A percentile compares a stretch with the other conserved stretches of the same genome.
Conservation (phyloP, 1,284 basidiomycete species). For the Trametes polyzona region DNA sequence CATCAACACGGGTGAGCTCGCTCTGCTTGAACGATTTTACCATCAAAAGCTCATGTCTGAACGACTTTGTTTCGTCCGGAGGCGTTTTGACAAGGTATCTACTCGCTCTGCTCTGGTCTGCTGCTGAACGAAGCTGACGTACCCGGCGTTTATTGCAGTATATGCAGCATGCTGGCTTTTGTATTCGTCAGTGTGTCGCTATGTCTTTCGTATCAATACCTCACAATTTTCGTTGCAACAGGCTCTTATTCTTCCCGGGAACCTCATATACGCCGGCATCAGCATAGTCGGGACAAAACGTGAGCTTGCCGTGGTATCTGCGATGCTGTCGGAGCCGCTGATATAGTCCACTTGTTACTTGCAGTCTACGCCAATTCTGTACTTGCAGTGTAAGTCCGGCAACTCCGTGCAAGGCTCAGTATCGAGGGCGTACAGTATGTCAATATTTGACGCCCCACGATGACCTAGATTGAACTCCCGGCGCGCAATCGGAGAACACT, state of each 20-base stretch:
- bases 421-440: too few species aligned
- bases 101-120: too few species aligned
- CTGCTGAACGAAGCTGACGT: too few species aligned
- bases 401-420: too few species aligned
- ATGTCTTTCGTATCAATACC: too few species aligned
- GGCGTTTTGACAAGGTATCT: background rate
- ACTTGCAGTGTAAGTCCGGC: background rate
- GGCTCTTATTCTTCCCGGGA: constrained; percentile 1
- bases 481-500: background rate
- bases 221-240: background rate
- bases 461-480: constrained; percentile 6
- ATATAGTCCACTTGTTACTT: background rate
- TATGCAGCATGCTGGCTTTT: background rate
- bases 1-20: constrained; percentile 6
- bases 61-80: background rate
- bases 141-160: background rate
- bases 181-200: background rate
- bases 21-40: background rate
- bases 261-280: constrained; percentile 7
- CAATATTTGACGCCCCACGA: too few species aligned
- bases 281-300: constrained; percentile 5
- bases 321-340: background rate
- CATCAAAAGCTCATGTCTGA: background rate
- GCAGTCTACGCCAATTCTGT: background rate
- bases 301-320: background rate